Evolutionary conservation across 2,329 filamentous ascomycete species (phyloP).

Genomic region (Lecanosticta acicola): DNA sequence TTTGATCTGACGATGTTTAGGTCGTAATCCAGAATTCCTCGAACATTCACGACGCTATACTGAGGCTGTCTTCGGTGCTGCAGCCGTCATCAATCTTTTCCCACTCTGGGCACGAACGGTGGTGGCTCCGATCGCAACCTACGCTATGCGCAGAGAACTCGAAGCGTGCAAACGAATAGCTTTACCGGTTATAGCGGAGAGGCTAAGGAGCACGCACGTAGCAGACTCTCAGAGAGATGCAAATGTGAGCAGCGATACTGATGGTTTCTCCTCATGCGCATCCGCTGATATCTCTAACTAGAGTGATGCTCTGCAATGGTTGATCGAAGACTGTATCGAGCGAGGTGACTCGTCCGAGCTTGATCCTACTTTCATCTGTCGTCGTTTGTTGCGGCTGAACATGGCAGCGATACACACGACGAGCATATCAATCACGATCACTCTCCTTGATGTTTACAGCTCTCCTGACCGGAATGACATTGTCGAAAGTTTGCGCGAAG

Average conservation of each 20-base stretch:
- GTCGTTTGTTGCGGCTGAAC: constrained; percentile 18
- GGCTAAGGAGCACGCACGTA: background rate
- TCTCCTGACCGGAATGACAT: constrained; percentile 14
- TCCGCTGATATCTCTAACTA: background rate
- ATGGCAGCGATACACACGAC: constrained; percentile 26
- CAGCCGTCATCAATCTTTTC: constrained; percentile 12
- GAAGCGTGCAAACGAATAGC: constrained; percentile 7
- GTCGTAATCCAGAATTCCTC: constrained; percentile 14
- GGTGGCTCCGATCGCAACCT: background rate
- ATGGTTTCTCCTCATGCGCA: too few species aligned
- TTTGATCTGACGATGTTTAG: background rate
- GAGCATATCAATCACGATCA: constrained; percentile 19
- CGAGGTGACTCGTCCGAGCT: constrained; percentile 6
- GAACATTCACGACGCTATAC: constrained; percentile 12
- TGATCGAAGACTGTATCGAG: constrained; percentile 10
- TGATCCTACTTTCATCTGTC: constrained; percentile 10
- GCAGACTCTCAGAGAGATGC: too few species aligned
- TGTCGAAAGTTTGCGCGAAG: constrained; percentile 20
- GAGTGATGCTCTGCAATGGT: constrained; percentile 17
- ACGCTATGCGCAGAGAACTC: background rate
- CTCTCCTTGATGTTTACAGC: constrained; percentile 21
- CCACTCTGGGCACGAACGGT: constrained; percentile 3
- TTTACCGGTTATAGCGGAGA: constrained; percentile 4
- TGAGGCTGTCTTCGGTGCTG: constrained; percentile 10
- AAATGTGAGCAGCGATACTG: too few species aligned